Evolutionary conservation across 345 rosid species (phyloP), one percentile per base, ranked within the genome.

Genomic region (Camelina sativa): DNA sequence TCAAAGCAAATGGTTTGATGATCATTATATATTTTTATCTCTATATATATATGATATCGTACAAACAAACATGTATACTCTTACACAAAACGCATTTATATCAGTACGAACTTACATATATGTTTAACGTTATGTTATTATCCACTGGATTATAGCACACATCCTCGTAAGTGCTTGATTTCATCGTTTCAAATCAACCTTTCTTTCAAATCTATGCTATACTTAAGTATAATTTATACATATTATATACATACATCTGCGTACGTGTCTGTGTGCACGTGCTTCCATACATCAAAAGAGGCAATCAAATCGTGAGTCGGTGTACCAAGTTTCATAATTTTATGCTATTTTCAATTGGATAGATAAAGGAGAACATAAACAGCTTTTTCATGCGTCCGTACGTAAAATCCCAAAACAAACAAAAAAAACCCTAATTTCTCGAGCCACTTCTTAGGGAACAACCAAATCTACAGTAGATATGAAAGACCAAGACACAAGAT

Each of bases 361-460:
- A 38, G 64, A 46, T 37, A 38, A 34, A 69, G 3, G 44, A 11
- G 64, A 25, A 69, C 25, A 63, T 16, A 15, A 52, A 78, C 58
- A 72, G 69, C 77, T 72, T 71, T 77, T 78, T 22, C 69, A 51
- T 72, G 69, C 8, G 51, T 72, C 81, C 77, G 73, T 72, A 78
- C 65, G 58, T 65, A 50, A 72, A 78, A 59, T 50, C 67, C 65
- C 72, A 23, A 57, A 58, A 28, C 30, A 28, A 28, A 28, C 5
- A 28, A 65, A 53, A 54, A 72, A 66, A 72, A 67, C 77, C 81
- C 81, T 78, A 78, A 78, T 78, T 78, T 78, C 20, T 57, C 56
- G 62, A 77, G 80, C 72, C 72, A 40, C 62, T 71, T 71, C 80
- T 56, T 71, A 69, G 79, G 75, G 75, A 69, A 69, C 70, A 52